Percentiles rank a stretch among this genome's conserved stretches.
Evolutionary conservation across 805 yeast species (phyloP).

Genomic region (Hemisphaericaspora nanyangensis): DNA sequence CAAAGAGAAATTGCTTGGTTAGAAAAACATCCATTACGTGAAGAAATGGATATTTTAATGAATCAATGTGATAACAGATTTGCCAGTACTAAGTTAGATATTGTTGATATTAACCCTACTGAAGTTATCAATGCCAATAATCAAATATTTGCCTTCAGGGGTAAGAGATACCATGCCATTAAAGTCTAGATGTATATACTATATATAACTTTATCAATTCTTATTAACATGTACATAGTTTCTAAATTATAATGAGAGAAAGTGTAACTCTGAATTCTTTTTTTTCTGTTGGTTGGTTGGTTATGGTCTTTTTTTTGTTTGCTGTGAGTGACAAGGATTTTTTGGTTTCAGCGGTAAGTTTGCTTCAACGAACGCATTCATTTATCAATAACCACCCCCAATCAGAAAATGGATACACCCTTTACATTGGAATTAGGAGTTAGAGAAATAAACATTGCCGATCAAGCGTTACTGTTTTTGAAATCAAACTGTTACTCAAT

Average conservation of each 20-base stretch:
- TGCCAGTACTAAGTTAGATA: constrained; percentile 89
- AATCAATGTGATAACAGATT: constrained; percentile 69
- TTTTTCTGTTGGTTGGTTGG: too few species aligned
- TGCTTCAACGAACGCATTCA: too few species aligned
- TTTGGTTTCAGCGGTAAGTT: too few species aligned
- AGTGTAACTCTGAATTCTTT: too few species aligned
- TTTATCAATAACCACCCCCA: too few species aligned
- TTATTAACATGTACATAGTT: background rate
- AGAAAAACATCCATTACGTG: constrained; percentile 50
- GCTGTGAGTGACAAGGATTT: too few species aligned
- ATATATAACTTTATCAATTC: background rate
- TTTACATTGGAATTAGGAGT: constrained; percentile 4
- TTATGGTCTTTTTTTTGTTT: too few species aligned
- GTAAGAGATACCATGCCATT: constrained; percentile 93
- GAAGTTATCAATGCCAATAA: constrained; percentile 92
- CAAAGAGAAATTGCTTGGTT: constrained; percentile 71
- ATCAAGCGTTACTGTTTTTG: background rate
- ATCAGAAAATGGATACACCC: constrained; percentile 7
- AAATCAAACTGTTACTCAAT: constrained; percentile 6
- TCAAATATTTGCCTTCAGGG: constrained; percentile 86
- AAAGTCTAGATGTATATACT: constrained; percentile 8
- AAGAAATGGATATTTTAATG: constrained; percentile 79
- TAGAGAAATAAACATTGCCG: background rate
- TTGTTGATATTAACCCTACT: constrained; percentile 87
- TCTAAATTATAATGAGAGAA: background rate